Evolutionary conservation across 2,329 filamentous ascomycete species (phyloP), one percentile per base, ranked within the genome.

Genomic region (Colletotrichum tabaci): DNA sequence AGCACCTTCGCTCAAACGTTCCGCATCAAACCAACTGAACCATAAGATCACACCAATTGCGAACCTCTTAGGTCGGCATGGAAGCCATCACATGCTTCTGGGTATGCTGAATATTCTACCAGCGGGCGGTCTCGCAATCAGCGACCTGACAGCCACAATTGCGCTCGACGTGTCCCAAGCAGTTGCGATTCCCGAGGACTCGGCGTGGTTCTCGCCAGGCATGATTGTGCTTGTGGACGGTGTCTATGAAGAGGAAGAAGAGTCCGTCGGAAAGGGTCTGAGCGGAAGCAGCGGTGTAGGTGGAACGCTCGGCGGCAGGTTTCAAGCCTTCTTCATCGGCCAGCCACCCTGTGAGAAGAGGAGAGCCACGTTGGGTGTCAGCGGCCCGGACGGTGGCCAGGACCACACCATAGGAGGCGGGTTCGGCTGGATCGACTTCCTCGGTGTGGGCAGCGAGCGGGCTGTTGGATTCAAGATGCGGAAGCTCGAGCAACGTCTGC

Each of bases 171-270:
- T 98, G 13, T 89, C 91, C 23, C 93, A 96, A 77, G 94, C 96
- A 0, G 90, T 91, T 26, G 90, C 93, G 16, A 92, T 98, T 66
- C 95, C 95, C 0, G 91, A 94, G 72, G 92, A 96, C 78, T 94
- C 94, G 30, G 92, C 94, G 4, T 99, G 95, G 93, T 98, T 98
- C 78, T 91, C 92, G 6, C 95, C 96, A 0, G 97, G 97, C 3
- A 98, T 98, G 95, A 93, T 99, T 58, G 93, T 98, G 4, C 87
- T 99, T 0, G 90, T 98, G 0, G 96, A 99, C 77, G 96, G 96
- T 8, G 91, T 96, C n/a, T 99, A 99, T 78, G 95, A 98, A 79
- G 96, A 98, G 80, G 95, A 98, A 76, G 94, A 95, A 73, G 89
- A 91, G 73, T 91, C 90, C 23, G 84, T 87, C 2, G 91, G 92